Percentiles rank a stretch among this genome's conserved stretches.
Evolutionary conservation across 2,329 filamentous ascomycete genomes (phyloP).

Genomic region (Teratosphaeriaceae sp.): DNA sequence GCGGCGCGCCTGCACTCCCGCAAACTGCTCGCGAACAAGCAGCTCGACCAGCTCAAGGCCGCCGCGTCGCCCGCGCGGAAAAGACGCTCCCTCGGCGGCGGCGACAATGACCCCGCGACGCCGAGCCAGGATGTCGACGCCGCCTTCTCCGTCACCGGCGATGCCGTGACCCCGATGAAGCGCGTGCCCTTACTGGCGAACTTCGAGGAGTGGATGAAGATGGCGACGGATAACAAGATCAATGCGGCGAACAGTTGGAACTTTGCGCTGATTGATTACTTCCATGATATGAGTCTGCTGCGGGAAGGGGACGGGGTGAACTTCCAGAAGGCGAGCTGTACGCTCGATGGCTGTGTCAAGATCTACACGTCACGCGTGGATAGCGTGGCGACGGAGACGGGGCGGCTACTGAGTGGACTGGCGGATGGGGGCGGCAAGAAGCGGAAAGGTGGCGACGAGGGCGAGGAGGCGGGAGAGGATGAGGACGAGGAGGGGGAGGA

Average conservation of each 20-base stretch:
- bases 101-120: too few relatives aligned
- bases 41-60: slow-evolving; percentile 86
- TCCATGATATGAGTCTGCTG: slow-evolving; percentile 95
- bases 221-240: slow-evolving; percentile 97
- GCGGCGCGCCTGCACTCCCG: slow-evolving; percentile 80
- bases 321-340: slow-evolving; percentile 97
- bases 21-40: slow-evolving; percentile 79
- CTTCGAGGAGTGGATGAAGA: slow-evolving; percentile 99
- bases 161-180: slow-evolving; percentile 88
- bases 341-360: slow-evolving; percentile 95
- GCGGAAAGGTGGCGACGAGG: slow-evolving; percentile 55
- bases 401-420: slow-evolving; percentile 85
- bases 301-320: slow-evolving; percentile 97
- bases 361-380: slow-evolving; percentile 98
- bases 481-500: slow-evolving; percentile 52
- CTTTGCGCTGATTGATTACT: slow-evolving; percentile 99
- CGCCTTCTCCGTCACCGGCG: slow-evolving; percentile 55
- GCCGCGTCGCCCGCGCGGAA: slow-evolving; percentile 61
- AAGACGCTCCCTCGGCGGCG: slow-evolving; percentile 26
- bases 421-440: slow-evolving; percentile 67
- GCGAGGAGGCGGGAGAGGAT: slow-evolving; percentile 52
- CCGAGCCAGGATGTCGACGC: slow-evolving; percentile 44
- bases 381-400: slow-evolving; percentile 95
- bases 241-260: slow-evolving; percentile 99
- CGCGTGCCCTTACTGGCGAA: slow-evolving; percentile 92